Base-by-base conservation (phyloP, 2,329 filamentous ascomycete genomes). In the Beauveria sp. region DNA sequence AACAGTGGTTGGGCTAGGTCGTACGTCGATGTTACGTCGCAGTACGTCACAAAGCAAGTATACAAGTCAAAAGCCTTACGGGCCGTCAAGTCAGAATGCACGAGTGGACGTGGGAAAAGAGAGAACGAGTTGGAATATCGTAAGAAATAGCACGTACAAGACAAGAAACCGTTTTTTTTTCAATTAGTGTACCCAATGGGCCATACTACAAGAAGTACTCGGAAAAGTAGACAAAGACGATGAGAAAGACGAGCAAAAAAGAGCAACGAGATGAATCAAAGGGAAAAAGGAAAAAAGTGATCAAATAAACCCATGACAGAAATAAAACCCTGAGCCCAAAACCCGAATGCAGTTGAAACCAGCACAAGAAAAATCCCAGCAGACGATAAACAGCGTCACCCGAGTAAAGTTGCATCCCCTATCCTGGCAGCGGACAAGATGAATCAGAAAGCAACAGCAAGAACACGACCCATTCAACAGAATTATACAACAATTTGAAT, bases 241-340 rank as follows among this genome's bases (percentile, higher is more conserved):
- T 2, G 7, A 50, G 22, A 14, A 18, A 22, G 43, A 41, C 24
- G 1, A 8, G 16, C 14, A 10, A 51, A 14, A 20, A 12, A 40
- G 28, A 24, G n/a, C 14, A 48, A n/a, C 3, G 8, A 44, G 6
- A 20, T 2, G n/a, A 40, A 26, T 9, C 7, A 5, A 47, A 24
- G 9, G 14, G 10, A 10, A 16, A n/a, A 47, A 24, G 5, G 14
- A 18, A 37, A 24, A 16, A 40, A 16, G 1, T 24, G 9, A 67
- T 59, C 60, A 63, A 62, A 64, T 20, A 58, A 66, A 64, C 60
- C 58, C 63, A 63, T 54, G 34, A 30, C 30, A 57, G 61, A 47
- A 61, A 50, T 54, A 18, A 28, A 48, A 37, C 37, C 47, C 28
- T 16, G 62, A 53, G 56, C 44, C 37, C 60, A 40, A 52, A 62